These are phyloP conservation scores for Trichophyton equinum DNA, from an alignment of 2,329 filamentous ascomycete species.

Conservation along the genomic window DNA sequence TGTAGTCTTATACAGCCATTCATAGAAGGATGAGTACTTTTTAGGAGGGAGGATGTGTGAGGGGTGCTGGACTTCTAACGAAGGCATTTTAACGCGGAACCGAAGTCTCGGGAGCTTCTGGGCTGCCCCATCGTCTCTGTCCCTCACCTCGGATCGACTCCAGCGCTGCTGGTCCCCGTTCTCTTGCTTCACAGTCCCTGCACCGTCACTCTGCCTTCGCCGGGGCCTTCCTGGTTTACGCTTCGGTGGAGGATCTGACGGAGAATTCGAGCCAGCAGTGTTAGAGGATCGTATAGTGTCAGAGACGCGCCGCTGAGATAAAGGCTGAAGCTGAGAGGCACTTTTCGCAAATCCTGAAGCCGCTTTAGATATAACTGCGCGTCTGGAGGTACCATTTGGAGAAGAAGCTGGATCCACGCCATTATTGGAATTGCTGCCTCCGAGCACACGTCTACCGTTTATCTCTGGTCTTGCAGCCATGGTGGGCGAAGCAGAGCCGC, in stretches of 20 bases:
- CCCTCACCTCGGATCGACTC: conserved; percentile 9
- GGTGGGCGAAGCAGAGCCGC: neutral
- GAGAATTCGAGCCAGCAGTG: neutral
- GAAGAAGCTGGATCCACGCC: conserved; percentile 14
- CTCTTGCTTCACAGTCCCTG: neutral
- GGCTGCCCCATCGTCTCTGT: conserved; percentile 6
- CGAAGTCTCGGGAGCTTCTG: conserved; percentile 26
- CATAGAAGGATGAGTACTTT: conserved; percentile 43
- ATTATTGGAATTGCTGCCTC: conserved; percentile 22
- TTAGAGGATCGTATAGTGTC: neutral
- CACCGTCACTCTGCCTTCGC: neutral
- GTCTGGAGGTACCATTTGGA: conserved; percentile 3
- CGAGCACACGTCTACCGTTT: conserved; percentile 21
- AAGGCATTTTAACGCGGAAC: conserved; percentile 41
- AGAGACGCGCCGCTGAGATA: neutral
- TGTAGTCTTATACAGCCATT: conserved; percentile 51
- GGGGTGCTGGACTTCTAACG: conserved; percentile 40
- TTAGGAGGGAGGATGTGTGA: conserved; percentile 36
- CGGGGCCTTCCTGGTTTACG: neutral
- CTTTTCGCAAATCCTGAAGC: neutral
- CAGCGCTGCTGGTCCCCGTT: neutral
- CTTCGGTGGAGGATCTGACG: neutral
- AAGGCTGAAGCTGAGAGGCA: neutral
- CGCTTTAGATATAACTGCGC: neutral
- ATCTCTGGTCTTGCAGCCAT: conserved; percentile 21